phyloP scores from a whole-genome alignment of 768 basidiomycete species.

The Sporobolomyces pararoseus region DNA sequence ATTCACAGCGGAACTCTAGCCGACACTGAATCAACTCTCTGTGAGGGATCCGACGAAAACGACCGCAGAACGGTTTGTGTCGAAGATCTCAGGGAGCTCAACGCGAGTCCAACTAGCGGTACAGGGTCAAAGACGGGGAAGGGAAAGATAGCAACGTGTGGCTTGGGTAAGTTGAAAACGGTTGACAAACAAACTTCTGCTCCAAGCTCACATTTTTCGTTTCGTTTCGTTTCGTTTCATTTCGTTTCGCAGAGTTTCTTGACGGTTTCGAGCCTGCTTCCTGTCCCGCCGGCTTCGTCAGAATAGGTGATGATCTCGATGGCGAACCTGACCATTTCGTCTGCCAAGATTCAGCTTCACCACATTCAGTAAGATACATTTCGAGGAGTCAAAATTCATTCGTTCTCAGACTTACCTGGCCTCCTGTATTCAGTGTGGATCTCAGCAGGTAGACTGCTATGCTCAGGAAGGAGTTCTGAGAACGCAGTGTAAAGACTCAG shows the following conservation, averaged over 20 bases:
- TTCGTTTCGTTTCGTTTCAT: too few species aligned
- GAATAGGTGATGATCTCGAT: neutral
- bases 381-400: neutral
- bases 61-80: constrained; percentile 27
- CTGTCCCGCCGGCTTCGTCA: constrained; percentile 12
- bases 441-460: constrained; percentile 15
- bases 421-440: too few species aligned
- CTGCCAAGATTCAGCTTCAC: constrained; percentile 22
- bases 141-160: constrained; percentile 22
- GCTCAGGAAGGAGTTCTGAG: constrained; percentile 16
- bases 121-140: neutral
- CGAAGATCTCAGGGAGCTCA: constrained; percentile 29
- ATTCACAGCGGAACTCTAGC: constrained; percentile 17
- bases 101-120: neutral
- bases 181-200: too few species aligned
- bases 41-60: constrained; percentile 29
- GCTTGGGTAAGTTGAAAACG: constrained; percentile 23
- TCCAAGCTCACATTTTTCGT: too few species aligned
- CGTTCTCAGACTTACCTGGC: too few species aligned
- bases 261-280: neutral
- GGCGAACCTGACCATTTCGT: constrained; percentile 2
- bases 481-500: constrained; percentile 1
- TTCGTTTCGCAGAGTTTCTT: constrained; percentile 16
- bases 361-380: constrained; percentile 3
- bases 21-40: neutral